Evolutionary conservation across 345 rosid genomes (phyloP).

Genomic region (Erodium maritimum): DNA sequence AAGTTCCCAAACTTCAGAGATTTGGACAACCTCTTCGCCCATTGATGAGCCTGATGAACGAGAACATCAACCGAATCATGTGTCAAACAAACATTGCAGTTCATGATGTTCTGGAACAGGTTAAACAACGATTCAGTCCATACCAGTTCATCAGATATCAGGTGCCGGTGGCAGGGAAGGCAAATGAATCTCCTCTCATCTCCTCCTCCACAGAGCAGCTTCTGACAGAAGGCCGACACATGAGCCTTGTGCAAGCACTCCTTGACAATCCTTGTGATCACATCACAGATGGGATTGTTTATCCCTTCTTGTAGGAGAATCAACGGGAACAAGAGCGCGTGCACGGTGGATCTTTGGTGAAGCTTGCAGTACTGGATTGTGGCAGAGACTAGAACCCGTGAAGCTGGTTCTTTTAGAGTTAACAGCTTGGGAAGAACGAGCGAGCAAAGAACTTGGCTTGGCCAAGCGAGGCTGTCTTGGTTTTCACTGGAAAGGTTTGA

Average conservation of each 20-base stretch:
- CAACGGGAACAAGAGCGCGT: constrained; percentile 44
- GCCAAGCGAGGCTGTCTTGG: constrained; percentile 49
- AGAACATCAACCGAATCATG: constrained; percentile 53
- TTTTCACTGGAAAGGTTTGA: constrained; percentile 28
- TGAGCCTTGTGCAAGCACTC: constrained; percentile 74
- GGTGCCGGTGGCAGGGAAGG: constrained; percentile 48
- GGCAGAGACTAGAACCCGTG: constrained; percentile 47
- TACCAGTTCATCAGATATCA: constrained; percentile 39
- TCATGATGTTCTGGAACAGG: constrained; percentile 49
- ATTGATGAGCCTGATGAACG: constrained; percentile 20
- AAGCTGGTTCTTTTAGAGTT: constrained; percentile 40
- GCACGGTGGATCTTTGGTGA: constrained; percentile 53
- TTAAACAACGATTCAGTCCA: constrained; percentile 59
- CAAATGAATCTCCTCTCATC: constrained; percentile 29
- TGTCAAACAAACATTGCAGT: constrained; percentile 39
- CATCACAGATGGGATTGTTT: constrained; percentile 44
- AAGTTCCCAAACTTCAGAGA: constrained; percentile 68
- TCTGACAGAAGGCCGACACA: constrained; percentile 57
- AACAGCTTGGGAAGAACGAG: constrained; percentile 57
- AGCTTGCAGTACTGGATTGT: constrained; percentile 50
- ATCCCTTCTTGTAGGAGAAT: constrained; percentile 45
- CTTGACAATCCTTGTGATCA: constrained; percentile 41
- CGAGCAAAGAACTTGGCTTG: constrained; percentile 54
- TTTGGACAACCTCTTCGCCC: constrained; percentile 32
- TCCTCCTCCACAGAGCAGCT: constrained; percentile 44